Conservation (phyloP, 768 basidiomycete species). For the Boletus rubroflammeus region DNA sequence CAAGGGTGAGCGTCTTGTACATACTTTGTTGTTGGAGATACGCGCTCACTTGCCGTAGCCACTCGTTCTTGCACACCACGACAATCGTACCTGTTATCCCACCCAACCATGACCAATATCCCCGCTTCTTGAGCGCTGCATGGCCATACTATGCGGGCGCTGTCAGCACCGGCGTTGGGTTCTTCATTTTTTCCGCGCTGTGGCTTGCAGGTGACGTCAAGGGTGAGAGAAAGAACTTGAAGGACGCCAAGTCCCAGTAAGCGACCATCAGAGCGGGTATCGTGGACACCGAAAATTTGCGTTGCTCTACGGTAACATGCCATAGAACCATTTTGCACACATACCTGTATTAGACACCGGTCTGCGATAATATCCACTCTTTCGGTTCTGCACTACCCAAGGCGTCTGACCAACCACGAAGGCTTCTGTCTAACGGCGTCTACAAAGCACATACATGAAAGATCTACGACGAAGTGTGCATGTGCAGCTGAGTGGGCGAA, state of each 20-base stretch:
- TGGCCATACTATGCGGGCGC: slow-evolving; percentile 95
- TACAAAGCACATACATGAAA: slow-evolving; percentile 27
- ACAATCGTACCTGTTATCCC: slow-evolving; percentile 87
- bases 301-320: slow-evolving; percentile 3
- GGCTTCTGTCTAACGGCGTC: slow-evolving; percentile 13
- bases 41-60: slow-evolving; percentile 39
- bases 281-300: slow-evolving; percentile 4
- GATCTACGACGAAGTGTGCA: slow-evolving; percentile 13
- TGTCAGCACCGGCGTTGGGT: slow-evolving; percentile 81
- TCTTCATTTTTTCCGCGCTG: slow-evolving; percentile 79
- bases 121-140: slow-evolving; percentile 91
- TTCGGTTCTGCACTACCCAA: background rate
- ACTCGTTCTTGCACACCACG: slow-evolving; percentile 68
- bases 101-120: slow-evolving; percentile 91
- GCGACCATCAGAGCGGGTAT: background rate
- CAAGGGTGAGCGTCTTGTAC: slow-evolving; percentile 58
- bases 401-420: background rate
- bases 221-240: slow-evolving; percentile 51
- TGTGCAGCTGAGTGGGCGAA: background rate
- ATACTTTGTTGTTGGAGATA: background rate
- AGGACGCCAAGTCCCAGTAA: slow-evolving; percentile 32
- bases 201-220: slow-evolving; percentile 86
- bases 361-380: slow-evolving; percentile 6
- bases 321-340: slow-evolving; percentile 13
- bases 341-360: slow-evolving; percentile 19